Conservation (phyloP, 2,329 filamentous ascomycete species). For the Pseudogymnoascus sp. region DNA sequence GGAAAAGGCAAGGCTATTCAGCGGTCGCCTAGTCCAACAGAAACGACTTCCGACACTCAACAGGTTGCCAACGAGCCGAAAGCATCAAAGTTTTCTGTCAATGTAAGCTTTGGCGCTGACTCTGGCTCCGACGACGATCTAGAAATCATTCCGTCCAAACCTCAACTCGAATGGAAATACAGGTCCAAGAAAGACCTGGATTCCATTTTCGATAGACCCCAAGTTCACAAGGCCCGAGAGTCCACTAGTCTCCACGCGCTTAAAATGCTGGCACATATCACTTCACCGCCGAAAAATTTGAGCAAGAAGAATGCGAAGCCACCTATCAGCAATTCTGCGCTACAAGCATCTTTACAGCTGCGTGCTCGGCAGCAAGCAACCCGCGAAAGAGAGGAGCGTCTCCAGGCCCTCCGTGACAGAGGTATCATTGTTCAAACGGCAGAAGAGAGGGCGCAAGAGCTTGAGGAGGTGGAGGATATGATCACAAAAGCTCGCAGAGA, state of each 20-base stretch:
- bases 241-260: constrained; percentile 57
- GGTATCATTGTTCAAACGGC: constrained; percentile 76
- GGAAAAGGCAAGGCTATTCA: constrained; percentile 50
- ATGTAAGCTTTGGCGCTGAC: constrained; percentile 32
- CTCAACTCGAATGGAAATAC: not conserved
- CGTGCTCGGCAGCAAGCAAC: constrained; percentile 75
- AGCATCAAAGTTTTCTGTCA: constrained; percentile 32
- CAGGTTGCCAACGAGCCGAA: constrained; percentile 33
- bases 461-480: constrained; percentile 79
- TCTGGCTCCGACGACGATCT: constrained; percentile 54
- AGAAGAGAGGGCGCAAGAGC: constrained; percentile 77
- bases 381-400: constrained; percentile 65
- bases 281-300: constrained; percentile 48
- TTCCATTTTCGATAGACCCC: constrained; percentile 63
- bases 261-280: constrained; percentile 67
- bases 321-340: constrained; percentile 60
- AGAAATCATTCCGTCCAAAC: constrained; percentile 43
- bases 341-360: constrained; percentile 60
- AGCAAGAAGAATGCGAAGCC: constrained; percentile 39
- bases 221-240: constrained; percentile 55
- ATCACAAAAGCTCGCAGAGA: constrained; percentile 77
- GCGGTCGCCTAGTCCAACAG: constrained; percentile 5
- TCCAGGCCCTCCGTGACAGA: constrained; percentile 69
- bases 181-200: constrained; percentile 43
- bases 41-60: constrained; percentile 10